phyloP scores from a whole-genome alignment of 257 asterid species.

The Solanum bukasovii region DNA sequence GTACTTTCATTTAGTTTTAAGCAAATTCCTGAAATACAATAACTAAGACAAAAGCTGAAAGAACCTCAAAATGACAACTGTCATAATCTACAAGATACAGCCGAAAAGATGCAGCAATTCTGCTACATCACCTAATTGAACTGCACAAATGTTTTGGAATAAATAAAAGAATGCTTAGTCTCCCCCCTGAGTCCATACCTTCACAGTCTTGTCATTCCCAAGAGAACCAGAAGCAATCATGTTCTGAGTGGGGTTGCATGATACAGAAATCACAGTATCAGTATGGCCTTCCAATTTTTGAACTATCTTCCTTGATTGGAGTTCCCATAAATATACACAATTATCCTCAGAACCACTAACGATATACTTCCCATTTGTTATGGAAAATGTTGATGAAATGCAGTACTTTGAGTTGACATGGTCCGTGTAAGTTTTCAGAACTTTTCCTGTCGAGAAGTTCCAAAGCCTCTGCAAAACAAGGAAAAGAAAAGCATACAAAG shows the following conservation, averaged over 20 bases:
- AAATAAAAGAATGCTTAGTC: background rate
- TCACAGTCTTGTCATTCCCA: conserved; percentile 67
- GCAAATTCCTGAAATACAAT: background rate
- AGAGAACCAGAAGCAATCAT: conserved; percentile 89
- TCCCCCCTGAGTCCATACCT: conserved; percentile 45
- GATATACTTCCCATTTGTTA: conserved; percentile 82
- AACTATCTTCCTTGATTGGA: conserved; percentile 73
- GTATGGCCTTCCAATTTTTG: conserved; percentile 95
- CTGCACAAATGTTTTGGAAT: background rate
- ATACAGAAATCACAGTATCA: conserved; percentile 61
- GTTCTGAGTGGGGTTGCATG: conserved; percentile 74
- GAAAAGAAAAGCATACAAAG: background rate
- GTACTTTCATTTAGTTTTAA: background rate
- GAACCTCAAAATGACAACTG: background rate
- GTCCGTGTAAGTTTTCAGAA: conserved; percentile 80
- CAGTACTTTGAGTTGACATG: conserved; percentile 79
- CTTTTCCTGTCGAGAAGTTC: conserved; percentile 75
- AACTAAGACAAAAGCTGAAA: background rate
- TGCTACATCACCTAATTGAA: background rate
- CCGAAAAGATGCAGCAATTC: background rate
- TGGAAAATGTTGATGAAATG: conserved; percentile 66
- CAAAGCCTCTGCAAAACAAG: conserved; percentile 70
- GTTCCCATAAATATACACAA: conserved; percentile 77
- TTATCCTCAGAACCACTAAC: conserved; percentile 95
- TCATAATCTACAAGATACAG: background rate